Base-by-base conservation (phyloP, 2,329 filamentous ascomycete species). In the Phaeophleospora eucalypticola region DNA sequence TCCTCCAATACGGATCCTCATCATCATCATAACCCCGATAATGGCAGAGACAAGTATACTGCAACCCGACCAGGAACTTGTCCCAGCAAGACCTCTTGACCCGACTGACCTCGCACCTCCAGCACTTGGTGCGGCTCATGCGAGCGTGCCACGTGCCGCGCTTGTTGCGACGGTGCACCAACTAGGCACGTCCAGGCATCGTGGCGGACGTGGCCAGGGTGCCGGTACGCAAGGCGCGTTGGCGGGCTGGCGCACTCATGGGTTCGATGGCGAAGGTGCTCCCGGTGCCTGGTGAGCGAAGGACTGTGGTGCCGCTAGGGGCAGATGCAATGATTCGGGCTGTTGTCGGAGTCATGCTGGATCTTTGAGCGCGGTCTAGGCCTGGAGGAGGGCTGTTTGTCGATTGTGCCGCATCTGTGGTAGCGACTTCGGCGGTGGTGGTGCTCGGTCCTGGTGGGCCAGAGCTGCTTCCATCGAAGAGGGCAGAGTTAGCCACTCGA, bases 41-140 rank as follows among this genome's bases (percentile, higher is more conserved):
- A 40, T 56, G 53, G 47, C 57, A 59, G 24, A 61, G 55, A 43
- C 59, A 62, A 10, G 54, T 61, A 45, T 58, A 62, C 40, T 53
- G 47, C 52, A 59, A 12, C 15, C 39, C 45, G 33, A 41, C 17
- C 36, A 38, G 27, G 14, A 57, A 16, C 36, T 46, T 53, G 17
- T 32, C 41, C 52, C 51, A 57, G n/a, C 48, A 52, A 15, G 41
- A 50, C 35, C 20, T 15, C 41, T 48, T 45, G 19, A 33, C 32
- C 9, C 38, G 36, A 3, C 52, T 48, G 16, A 62, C 41, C 18
- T 55, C 57, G 41, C 59, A 62, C 10, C 54, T 48, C 59, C 58
- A 62, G 47, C 59, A 62, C 29, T 53, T 58, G 8, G 56, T 61
- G 32, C 50, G 49, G 24, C 39, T 39, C 54, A 61, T 60, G 4